These are phyloP conservation scores for Rhizopus sp. DNA, from an alignment of 371 early-diverging fungal species.

Conservation along the genomic window DNA sequence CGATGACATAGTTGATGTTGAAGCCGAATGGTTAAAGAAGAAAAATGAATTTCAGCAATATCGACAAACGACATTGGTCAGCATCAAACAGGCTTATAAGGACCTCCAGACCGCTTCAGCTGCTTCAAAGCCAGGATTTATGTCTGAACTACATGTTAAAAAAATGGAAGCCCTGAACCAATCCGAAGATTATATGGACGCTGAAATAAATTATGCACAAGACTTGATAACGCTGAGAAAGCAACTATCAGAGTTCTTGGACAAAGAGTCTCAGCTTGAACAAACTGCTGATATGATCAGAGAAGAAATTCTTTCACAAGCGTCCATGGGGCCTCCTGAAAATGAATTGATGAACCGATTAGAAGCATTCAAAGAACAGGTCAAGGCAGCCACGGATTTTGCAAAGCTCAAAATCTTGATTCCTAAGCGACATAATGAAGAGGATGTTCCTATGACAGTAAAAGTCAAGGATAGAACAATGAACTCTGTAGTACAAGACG, in stretches of 20 bases:
- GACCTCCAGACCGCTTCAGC: conserved; percentile 11
- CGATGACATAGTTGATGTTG: background rate
- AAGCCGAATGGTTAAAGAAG: conserved; percentile 5
- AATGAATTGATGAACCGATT: conserved; percentile 4
- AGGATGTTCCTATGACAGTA: conserved; percentile 25
- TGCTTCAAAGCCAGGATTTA: conserved; percentile 22
- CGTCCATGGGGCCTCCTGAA: background rate
- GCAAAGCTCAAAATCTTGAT: conserved; percentile 11
- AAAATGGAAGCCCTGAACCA: conserved; percentile 24
- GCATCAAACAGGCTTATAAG: conserved; percentile 15
- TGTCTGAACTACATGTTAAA: conserved; percentile 30
- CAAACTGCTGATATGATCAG: conserved; percentile 32
- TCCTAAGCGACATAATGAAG: conserved; percentile 31
- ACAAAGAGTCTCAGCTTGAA: conserved; percentile 25
- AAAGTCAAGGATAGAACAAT: conserved; percentile 40
- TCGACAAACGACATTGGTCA: background rate
- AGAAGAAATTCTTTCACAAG: conserved; percentile 24
- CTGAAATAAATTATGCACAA: conserved; percentile 25
- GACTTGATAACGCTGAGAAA: conserved; percentile 27
- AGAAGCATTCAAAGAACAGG: conserved; percentile 19
- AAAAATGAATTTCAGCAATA: conserved; percentile 8
- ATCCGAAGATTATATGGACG: conserved; percentile 17
- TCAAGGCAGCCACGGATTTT: conserved; percentile 6
- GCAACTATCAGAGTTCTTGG: conserved; percentile 22
- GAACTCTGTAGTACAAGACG: conserved; percentile 41